Percentiles rank a stretch among this genome's conserved stretches.
These are phyloP conservation scores for Eucalyptus viminalis DNA, from an alignment of 345 rosid genomes.

Conservation along the genomic window DNA sequence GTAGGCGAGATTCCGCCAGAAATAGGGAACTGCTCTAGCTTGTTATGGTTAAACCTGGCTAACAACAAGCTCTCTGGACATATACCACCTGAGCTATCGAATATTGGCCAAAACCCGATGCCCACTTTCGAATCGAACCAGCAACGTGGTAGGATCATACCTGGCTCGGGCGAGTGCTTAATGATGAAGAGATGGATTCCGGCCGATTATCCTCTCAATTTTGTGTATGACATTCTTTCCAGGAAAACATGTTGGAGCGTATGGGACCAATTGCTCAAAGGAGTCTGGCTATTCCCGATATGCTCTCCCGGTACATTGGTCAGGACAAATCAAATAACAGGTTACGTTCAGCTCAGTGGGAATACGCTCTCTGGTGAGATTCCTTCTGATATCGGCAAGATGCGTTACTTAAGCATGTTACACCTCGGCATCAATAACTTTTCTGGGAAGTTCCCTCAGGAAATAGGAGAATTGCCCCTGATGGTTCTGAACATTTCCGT, in stretches of 20 bases:
- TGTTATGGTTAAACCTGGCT: constrained; percentile 83
- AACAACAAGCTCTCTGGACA: constrained; percentile 62
- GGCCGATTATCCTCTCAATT: constrained; percentile 73
- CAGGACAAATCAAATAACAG: constrained; percentile 34
- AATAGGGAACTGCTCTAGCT: constrained; percentile 69
- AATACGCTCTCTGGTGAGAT: constrained; percentile 55
- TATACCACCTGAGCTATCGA: constrained; percentile 45
- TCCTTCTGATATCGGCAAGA: constrained; percentile 46
- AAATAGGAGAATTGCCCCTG: constrained; percentile 51
- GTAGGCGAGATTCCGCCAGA: constrained; percentile 55
- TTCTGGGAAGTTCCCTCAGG: constrained; percentile 42
- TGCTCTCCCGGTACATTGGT: constrained; percentile 24
- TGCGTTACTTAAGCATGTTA: constrained; percentile 53
- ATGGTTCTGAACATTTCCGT: constrained; percentile 58
- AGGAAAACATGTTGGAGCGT: constrained; percentile 60
- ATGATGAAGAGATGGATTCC: constrained; percentile 93
- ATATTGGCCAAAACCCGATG: constrained; percentile 44
- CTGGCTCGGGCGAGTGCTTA: constrained; percentile 72
- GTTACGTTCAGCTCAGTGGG: constrained; percentile 76
- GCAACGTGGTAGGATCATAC: constrained; percentile 6
- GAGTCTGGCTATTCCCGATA: constrained; percentile 54
- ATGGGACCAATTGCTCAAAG: constrained; percentile 71
- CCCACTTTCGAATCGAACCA: constrained; percentile 44
- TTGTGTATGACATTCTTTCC: constrained; percentile 51
- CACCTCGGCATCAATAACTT: constrained; percentile 61